These are phyloP conservation scores for Candida stauntonica DNA, from an alignment of 805 yeast species.

Conservation along the genomic window DNA sequence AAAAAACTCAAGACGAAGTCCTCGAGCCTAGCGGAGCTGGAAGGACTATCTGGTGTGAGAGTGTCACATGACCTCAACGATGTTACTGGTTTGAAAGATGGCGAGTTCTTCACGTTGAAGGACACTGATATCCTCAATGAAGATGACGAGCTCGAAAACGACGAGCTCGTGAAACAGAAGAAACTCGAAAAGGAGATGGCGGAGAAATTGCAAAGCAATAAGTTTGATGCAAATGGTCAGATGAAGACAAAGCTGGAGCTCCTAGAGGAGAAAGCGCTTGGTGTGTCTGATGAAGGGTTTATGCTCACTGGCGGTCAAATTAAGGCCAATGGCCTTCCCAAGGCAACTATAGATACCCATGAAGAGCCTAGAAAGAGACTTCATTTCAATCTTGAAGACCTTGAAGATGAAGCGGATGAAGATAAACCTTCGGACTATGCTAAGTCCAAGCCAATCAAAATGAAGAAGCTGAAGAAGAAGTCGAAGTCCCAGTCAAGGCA, in stretches of 20 bases:
- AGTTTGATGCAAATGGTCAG: conserved; percentile 14
- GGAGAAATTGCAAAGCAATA: conserved; percentile 10
- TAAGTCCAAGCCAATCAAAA: conserved; percentile 27
- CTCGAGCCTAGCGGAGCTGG: background rate
- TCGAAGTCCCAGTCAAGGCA: conserved; percentile 8
- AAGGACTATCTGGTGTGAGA: conserved; percentile 14
- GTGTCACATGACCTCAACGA: conserved; percentile 21
- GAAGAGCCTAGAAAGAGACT: conserved; percentile 4
- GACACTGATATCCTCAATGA: conserved; percentile 21
- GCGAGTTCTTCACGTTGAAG: conserved; percentile 23
- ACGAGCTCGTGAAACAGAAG: conserved; percentile 14
- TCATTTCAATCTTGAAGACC: conserved; percentile 14
- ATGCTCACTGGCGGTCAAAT: conserved; percentile 11
- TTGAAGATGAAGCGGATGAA: conserved; percentile 11
- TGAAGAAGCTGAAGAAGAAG: conserved; percentile 27
- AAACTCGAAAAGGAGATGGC: conserved; percentile 17
- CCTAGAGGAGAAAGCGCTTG: conserved; percentile 15
- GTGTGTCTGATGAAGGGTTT: conserved; percentile 14
- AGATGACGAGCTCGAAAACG: conserved; percentile 23
- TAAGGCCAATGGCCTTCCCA: background rate
- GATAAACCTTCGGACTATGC: conserved; percentile 21
- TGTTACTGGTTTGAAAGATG: conserved; percentile 5
- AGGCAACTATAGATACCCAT: background rate
- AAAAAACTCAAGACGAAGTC: background rate
- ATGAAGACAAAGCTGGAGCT: conserved; percentile 15